Conservation (phyloP, 768 basidiomycete genomes). For the Tylopilus sp. region DNA sequence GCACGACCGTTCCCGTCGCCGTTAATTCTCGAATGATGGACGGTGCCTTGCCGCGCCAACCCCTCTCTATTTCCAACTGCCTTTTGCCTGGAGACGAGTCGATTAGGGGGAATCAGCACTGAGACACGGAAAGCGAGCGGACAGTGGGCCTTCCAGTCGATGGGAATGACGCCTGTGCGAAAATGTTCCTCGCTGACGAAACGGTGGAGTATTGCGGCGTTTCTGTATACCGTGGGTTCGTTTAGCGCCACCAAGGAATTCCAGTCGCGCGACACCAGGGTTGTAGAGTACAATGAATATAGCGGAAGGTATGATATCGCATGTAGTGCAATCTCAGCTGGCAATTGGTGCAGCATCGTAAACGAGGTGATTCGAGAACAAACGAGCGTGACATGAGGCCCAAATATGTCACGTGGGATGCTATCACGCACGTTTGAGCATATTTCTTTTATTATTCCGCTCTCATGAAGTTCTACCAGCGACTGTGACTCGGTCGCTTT, state of each 20-base stretch:
- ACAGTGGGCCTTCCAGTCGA: conserved; percentile 64
- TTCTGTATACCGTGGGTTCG: conserved; percentile 52
- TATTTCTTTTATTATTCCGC: neutral
- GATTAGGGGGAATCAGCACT: conserved; percentile 9
- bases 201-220: conserved; percentile 50
- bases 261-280: conserved; percentile 45
- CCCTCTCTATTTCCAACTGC: conserved; percentile 42
- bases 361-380: neutral
- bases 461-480: too few species aligned
- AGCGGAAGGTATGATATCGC: conserved; percentile 51
- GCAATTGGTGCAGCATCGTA: conserved; percentile 43
- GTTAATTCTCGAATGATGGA: conserved; percentile 37
- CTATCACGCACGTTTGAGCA: neutral
- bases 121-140: conserved; percentile 2
- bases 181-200: conserved; percentile 38
- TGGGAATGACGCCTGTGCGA: conserved; percentile 31
- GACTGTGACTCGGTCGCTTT: neutral
- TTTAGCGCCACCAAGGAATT: conserved; percentile 45
- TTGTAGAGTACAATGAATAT: conserved; percentile 36
- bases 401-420: conserved; percentile 1
- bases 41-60: conserved; percentile 54
- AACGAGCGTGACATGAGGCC: too few species aligned
- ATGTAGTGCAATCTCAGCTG: conserved; percentile 54
- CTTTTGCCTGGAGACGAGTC: conserved; percentile 39
- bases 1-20: conserved; percentile 41